phyloP scores from a whole-genome alignment of 768 basidiomycete genomes.

The Boletus insuetus region DNA sequence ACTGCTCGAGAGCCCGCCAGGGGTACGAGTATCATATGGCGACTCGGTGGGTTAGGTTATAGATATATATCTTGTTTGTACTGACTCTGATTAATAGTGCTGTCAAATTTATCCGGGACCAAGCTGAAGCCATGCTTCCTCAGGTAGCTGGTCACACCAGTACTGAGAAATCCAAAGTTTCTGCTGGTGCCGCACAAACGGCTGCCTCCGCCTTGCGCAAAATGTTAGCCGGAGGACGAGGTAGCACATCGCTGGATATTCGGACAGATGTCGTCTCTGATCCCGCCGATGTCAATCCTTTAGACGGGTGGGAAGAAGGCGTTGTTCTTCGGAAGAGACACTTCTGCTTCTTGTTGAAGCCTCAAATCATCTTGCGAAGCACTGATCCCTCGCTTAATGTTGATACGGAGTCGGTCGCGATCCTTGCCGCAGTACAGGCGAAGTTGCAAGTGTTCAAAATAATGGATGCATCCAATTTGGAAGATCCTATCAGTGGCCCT shows the following conservation, averaged over 20 bases:
- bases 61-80: slow-evolving; percentile 1
- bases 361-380: slow-evolving; percentile 80
- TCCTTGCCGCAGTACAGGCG: slow-evolving; percentile 77
- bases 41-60: slow-evolving; percentile 53
- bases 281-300: slow-evolving; percentile 48
- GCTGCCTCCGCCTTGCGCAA: slow-evolving; percentile 66
- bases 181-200: slow-evolving; percentile 53
- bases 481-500: slow-evolving; percentile 82
- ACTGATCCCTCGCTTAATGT: slow-evolving; percentile 39
- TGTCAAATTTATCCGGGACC: slow-evolving; percentile 85
- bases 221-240: slow-evolving; percentile 55
- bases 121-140: slow-evolving; percentile 49
- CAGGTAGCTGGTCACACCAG: slow-evolving; percentile 15
- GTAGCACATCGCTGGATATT: slow-evolving; percentile 43
- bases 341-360: slow-evolving; percentile 85
- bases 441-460: slow-evolving; percentile 77
- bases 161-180: slow-evolving; percentile 28
- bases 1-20: slow-evolving; percentile 69
- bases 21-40: slow-evolving; percentile 90
- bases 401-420: slow-evolving; percentile 52
- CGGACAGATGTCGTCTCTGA: slow-evolving; percentile 29
- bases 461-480: slow-evolving; percentile 71
- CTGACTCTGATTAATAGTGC: slow-evolving; percentile 44
- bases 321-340: slow-evolving; percentile 69
- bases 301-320: slow-evolving; percentile 71